Percentiles rank a stretch among this genome's conserved stretches.
These are phyloP conservation scores for Yamadazyma pseudoaaseri DNA, from an alignment of 1,139 yeast genomes.

Conservation along the genomic window DNA sequence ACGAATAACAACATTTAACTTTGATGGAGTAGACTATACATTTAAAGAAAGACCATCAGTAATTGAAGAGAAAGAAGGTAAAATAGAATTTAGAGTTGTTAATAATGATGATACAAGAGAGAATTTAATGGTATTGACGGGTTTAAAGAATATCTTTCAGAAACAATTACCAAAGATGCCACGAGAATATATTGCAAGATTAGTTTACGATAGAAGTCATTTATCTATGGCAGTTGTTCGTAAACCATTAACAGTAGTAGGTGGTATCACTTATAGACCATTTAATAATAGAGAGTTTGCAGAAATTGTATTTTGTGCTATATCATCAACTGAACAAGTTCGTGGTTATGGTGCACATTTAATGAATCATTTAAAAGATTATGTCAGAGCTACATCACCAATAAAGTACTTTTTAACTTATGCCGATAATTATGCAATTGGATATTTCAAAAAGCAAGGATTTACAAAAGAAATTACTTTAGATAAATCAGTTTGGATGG, in stretches of 20 bases:
- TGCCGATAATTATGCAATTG: conserved; percentile 98
- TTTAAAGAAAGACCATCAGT: conserved; percentile 94
- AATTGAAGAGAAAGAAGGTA: conserved; percentile 85
- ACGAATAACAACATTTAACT: conserved; percentile 46
- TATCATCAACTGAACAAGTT: conserved; percentile 95
- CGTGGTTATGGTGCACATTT: conserved; percentile 98
- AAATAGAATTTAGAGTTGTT: conserved; percentile 92
- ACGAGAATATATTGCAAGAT: conserved; percentile 87
- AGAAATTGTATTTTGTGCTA: conserved; percentile 97
- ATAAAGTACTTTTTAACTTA: conserved; percentile 88
- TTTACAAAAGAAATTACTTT: conserved; percentile 91
- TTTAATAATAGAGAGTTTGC: conserved; percentile 90
- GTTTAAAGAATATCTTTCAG: conserved; percentile 92
- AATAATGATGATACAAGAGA: conserved; percentile 90
- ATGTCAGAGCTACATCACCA: conserved; percentile 85
- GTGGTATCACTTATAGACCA: conserved; percentile 96
- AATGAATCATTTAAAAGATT: conserved; percentile 96
- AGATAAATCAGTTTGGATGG: conserved; percentile 92
- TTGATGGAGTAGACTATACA: conserved; percentile 78
- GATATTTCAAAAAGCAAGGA: conserved; percentile 97
- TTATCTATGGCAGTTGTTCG: conserved; percentile 94
- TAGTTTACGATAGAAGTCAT: conserved; percentile 93
- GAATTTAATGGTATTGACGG: conserved; percentile 87
- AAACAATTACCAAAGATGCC: conserved; percentile 99
- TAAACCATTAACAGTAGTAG: conserved; percentile 91